These are phyloP conservation scores for Penicillium sp. DNA, from an alignment of 2,329 filamentous ascomycete genomes.

Conservation along the genomic window DNA sequence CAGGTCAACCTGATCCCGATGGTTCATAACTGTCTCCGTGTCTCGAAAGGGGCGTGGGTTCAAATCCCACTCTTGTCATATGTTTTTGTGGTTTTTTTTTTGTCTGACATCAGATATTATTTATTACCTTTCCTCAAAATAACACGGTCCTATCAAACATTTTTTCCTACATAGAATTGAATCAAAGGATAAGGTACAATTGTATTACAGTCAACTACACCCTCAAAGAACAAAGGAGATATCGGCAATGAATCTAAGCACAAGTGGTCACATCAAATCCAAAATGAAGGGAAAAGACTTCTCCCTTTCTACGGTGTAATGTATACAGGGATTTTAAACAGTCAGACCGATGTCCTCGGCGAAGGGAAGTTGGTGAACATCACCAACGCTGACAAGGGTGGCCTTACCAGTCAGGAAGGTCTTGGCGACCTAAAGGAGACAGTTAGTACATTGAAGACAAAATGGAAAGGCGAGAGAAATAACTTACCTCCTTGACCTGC, in stretches of 20 bases:
- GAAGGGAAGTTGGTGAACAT: conserved; percentile 86
- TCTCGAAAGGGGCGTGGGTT: conserved; percentile 16
- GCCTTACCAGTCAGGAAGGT: conserved; percentile 84
- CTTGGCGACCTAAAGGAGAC: conserved; percentile 71
- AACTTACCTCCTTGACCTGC: conserved; percentile 78
- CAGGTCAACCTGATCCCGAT: conserved; percentile 30
- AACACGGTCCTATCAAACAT: too few relatives aligned
- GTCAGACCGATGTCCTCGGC: conserved; percentile 91
- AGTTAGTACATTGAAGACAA: conserved; percentile 21
- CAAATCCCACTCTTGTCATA: conserved; percentile 15
- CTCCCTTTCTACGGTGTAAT: conserved; percentile 39
- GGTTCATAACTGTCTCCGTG: conserved; percentile 14
- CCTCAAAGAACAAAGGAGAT: conserved; percentile 36
- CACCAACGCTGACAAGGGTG: conserved; percentile 83
- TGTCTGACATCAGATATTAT: too few relatives aligned
- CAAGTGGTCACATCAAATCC: conserved; percentile 33
- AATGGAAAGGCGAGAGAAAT: background rate
- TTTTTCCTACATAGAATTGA: too few relatives aligned
- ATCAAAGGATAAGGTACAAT: conserved; percentile 36
- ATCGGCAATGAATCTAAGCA: conserved; percentile 41
- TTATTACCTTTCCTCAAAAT: too few relatives aligned
- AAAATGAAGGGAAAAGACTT: conserved; percentile 28
- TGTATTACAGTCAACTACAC: conserved; percentile 44
- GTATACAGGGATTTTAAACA: conserved; percentile 64
- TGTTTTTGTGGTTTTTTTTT: conserved; percentile 1